phyloP scores from a whole-genome alignment of 495 filamentous ascomycete genomes.

The Lentithecium fluviatile region DNA sequence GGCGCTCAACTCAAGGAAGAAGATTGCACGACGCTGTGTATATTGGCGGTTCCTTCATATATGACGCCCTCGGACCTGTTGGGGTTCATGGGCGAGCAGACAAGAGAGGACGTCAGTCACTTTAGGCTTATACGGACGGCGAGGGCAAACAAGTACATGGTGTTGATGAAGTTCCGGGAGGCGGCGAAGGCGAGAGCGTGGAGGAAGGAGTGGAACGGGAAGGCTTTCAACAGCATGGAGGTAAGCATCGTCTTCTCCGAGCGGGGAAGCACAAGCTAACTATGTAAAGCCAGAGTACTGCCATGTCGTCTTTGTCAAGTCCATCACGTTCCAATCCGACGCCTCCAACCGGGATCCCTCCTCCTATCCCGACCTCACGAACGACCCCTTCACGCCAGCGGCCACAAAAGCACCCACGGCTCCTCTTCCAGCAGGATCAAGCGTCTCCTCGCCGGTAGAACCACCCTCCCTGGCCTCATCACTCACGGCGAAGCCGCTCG shows the following conservation, averaged over 20 bases:
- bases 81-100: slow-evolving; percentile 88
- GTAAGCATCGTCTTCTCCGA: slow-evolving; percentile 50
- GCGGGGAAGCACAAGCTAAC: background rate
- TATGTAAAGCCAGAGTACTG: slow-evolving; percentile 80
- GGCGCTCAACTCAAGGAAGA: slow-evolving; percentile 49
- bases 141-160: slow-evolving; percentile 88
- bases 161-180: slow-evolving; percentile 91
- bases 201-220: slow-evolving; percentile 88
- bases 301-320: slow-evolving; percentile 93
- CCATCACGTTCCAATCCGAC: slow-evolving; percentile 67
- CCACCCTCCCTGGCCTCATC: slow-evolving; percentile 52
- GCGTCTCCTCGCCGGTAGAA: slow-evolving; percentile 35
- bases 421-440: slow-evolving; percentile 29
- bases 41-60: slow-evolving; percentile 92
- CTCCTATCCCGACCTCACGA: slow-evolving; percentile 58
- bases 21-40: slow-evolving; percentile 86
- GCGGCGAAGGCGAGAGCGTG: slow-evolving; percentile 71
- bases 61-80: slow-evolving; percentile 87
- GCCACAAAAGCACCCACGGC: slow-evolving; percentile 32
- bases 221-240: slow-evolving; percentile 92
- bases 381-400: slow-evolving; percentile 64
- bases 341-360: slow-evolving; percentile 41
- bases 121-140: slow-evolving; percentile 93
- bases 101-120: slow-evolving; percentile 84
- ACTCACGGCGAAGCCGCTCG: slow-evolving; percentile 74